Evolutionary conservation across 2,329 filamentous ascomycete species (phyloP), one percentile per base, ranked within the genome.

Genomic region (Clarireedia hainanense): DNA sequence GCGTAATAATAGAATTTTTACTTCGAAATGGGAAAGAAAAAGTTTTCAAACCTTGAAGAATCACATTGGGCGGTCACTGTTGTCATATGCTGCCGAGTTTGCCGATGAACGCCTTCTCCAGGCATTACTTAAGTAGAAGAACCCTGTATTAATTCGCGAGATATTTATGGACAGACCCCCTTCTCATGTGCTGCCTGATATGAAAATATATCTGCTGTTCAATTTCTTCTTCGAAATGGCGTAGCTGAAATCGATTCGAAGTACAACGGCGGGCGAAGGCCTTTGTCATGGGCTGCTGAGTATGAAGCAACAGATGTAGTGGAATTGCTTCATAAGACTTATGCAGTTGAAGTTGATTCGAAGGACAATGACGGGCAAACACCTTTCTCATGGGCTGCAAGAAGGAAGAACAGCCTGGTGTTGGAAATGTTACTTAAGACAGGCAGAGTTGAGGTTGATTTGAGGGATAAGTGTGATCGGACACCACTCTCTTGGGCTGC

Each of bases 401-500:
- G 47, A 51, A 34, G 47, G 57, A 3, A 47, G 58, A 23, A 24
- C 49, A 30, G 37, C 34, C 20, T 20, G 2, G 27, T 61, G 15
- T 52, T 58, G 10, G 49, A 50, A 27, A 26, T 57, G n/a, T 50
- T 63, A 4, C 30, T 56, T 5, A 1, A 36, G 15, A 36, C 4
- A 2, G 24, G 36, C 27, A 9, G 27, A n/a, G 7, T 51, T 39
- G 61, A 65, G 24, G 47, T 50, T 14, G 39, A 54, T 2, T 39
- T 17, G 14, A 50, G 6, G 48, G 17, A 51, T 42, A 3, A 17
- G 70, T 78, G 43, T 47, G 17, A 23, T 6, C 7, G 5, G 1
- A 17, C 47, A 50, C 34, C 20, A 26, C 17, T 39, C 9, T 24
- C 14, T n/a, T 42, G 4, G 1, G 14, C 27, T 6, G 12, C n/a